These are phyloP conservation scores for Naganishia vaughanmartiniae DNA, from an alignment of 768 basidiomycete species.

Conservation along the genomic window DNA sequence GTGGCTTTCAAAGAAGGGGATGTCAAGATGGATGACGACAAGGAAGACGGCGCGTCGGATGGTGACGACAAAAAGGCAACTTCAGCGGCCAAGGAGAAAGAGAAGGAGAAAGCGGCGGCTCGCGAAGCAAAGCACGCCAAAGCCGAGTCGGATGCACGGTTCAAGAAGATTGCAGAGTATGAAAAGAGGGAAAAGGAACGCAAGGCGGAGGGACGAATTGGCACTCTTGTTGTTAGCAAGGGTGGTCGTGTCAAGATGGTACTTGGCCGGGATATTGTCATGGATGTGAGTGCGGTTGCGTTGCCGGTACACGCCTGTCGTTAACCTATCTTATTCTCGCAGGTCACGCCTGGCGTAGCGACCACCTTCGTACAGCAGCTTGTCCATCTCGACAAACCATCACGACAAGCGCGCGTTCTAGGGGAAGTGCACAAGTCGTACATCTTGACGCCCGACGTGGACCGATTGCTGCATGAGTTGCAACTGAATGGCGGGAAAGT, in stretches of 20 bases:
- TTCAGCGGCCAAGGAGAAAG: slow-evolving; percentile 27
- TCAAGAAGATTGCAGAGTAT: slow-evolving; percentile 16
- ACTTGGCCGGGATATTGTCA: slow-evolving; percentile 71
- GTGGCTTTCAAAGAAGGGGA: slow-evolving; percentile 64
- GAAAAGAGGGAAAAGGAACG: slow-evolving; percentile 41
- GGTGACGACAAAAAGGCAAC: slow-evolving; percentile 34
- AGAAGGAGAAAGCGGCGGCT: slow-evolving; percentile 36
- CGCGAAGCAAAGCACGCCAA: slow-evolving; percentile 42
- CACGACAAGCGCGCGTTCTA: slow-evolving; percentile 66
- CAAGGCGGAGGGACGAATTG: slow-evolving; percentile 69
- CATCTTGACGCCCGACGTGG: slow-evolving; percentile 77
- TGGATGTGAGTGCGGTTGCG: slow-evolving; percentile 64
- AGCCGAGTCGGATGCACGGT: background rate
- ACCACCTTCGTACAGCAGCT: slow-evolving; percentile 87
- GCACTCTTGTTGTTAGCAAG: slow-evolving; percentile 77
- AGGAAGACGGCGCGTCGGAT: slow-evolving; percentile 33
- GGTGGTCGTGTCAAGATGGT: slow-evolving; percentile 86
- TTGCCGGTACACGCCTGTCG: background rate
- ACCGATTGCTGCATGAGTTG: slow-evolving; percentile 67
- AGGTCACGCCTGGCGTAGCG: slow-evolving; percentile 79
- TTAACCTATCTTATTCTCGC: background rate
- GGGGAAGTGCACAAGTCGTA: slow-evolving; percentile 87
- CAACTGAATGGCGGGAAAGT: slow-evolving; percentile 53
- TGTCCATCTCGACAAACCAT: slow-evolving; percentile 64
- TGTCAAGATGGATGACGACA: slow-evolving; percentile 58